phyloP scores from a whole-genome alignment of 495 filamentous ascomycete species.

The Podospora bellae-mahoneyi region DNA sequence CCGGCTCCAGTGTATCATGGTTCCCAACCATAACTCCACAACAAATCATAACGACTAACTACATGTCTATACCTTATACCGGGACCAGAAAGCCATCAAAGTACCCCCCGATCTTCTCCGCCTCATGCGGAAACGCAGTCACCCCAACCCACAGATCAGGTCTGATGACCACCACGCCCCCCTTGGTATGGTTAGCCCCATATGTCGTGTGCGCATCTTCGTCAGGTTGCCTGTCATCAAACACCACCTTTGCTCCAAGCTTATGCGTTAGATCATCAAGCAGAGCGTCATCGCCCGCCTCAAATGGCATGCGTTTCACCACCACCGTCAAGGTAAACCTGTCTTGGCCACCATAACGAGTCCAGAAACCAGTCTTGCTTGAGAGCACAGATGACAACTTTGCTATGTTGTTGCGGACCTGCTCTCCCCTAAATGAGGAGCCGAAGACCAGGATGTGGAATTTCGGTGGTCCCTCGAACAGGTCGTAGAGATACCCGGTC shows the following conservation, averaged over 20 bases:
- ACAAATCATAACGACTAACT: too few relatives aligned
- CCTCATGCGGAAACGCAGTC: neutral
- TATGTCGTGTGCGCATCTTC: neutral
- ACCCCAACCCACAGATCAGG: neutral
- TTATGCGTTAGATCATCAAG: neutral
- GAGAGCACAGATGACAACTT: neutral
- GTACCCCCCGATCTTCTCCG: neutral
- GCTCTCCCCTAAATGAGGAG: neutral
- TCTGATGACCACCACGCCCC: neutral
- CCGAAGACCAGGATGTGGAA: neutral
- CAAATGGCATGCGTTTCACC: neutral
- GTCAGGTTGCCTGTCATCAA: neutral
- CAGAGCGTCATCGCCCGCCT: neutral
- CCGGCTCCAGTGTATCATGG: too few relatives aligned
- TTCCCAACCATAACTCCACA: too few relatives aligned
- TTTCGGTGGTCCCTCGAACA: neutral
- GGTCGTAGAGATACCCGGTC: neutral
- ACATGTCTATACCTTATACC: neutral
- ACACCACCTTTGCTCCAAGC: neutral
- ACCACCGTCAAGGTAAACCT: neutral
- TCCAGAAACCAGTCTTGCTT: neutral
- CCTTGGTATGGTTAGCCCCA: neutral
- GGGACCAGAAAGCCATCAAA: neutral
- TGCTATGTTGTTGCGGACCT: neutral
- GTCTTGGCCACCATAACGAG: neutral